A percentile compares a stretch with the other conserved stretches of the same genome.
These are phyloP conservation scores for Alternaria angustiovoidea DNA, from an alignment of 2,329 filamentous ascomycete species.

Conservation along the genomic window DNA sequence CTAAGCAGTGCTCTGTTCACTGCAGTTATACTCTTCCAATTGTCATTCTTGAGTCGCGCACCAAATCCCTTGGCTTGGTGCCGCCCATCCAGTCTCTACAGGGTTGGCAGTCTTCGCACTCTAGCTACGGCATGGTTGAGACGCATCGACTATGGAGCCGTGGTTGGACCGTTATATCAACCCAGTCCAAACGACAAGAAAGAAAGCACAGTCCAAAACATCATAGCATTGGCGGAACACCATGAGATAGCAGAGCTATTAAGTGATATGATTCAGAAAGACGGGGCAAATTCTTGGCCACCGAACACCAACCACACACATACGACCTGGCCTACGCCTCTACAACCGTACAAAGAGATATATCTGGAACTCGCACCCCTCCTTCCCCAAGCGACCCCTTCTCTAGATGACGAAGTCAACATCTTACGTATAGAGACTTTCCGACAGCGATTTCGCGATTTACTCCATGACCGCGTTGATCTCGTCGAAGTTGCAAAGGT, in stretches of 20 bases:
- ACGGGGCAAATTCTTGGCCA: slow-evolving; percentile 1
- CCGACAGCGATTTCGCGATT: no score
- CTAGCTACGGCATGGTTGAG: neutral
- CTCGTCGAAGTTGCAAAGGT: no score
- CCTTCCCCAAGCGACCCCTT: no score
- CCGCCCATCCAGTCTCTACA: neutral
- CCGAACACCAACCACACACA: slow-evolving; percentile 8
- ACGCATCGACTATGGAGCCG: neutral
- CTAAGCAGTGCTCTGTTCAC: no score
- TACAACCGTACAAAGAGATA: slow-evolving; percentile 7
- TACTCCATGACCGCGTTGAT: no score
- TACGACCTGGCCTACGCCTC: neutral
- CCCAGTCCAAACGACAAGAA: neutral
- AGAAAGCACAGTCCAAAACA: neutral
- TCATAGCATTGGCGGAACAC: neutral
- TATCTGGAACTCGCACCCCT: slow-evolving; percentile 3
- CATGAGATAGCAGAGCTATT: no score
- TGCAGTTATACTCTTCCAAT: no score
- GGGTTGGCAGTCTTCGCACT: neutral
- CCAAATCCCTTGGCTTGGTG: no score
- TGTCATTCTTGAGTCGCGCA: no score
- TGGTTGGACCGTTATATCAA: neutral
- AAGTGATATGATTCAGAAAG: no score
- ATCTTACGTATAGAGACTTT: no score
- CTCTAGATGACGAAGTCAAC: no score